Evolutionary conservation across 768 basidiomycete genomes (phyloP), one percentile per base, ranked within the genome.

Genomic region (Boletellus sp.): DNA sequence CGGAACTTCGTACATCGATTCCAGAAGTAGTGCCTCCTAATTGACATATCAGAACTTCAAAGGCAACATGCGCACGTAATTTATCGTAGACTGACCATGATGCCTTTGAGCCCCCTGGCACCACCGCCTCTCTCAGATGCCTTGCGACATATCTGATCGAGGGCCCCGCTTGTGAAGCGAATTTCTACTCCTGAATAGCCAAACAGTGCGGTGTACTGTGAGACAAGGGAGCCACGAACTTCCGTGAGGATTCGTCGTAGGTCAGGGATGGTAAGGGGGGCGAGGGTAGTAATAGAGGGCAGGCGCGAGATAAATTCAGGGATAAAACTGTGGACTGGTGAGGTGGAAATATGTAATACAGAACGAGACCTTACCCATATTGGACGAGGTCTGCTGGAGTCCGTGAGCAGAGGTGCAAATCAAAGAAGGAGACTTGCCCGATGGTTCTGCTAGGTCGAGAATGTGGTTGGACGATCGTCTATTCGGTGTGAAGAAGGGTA

Each of bases 231-330:
- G 16, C 94, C 93, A 60, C 86, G 85, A 44, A 97, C 93, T 58
- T 96, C 93, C 2, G 89, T 90, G 37, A 98, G 77, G 50, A 97
- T 90, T n/a, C 86, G 80, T 23, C 92, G 81, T 16, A 98, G 76
- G 67, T 97, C 95, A 11, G 80, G 64, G 10, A 87, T 78, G 6
- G 88, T 86, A 3, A 97, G 76, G 6, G 89, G 86, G 6, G 85
- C 68, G 6, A 98, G 78, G 1, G 91, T 83, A 4, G 94, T 89
- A 32, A 94, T 77, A n/a, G 92, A 86, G 5, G 94, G 94, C n/a
- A 96, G 70, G 24, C 95, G 87, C 16, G 90, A 92, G 44, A 95
- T 79, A 59, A 98, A 97, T 70, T 98, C 94, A 20, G 94, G 94
- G 50, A 97, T 97, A 55, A 96, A 89, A 3, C 89, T 88, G 50